Conservation (phyloP, 2,329 filamentous ascomycete species). For the Elsinoe arachidis region DNA sequence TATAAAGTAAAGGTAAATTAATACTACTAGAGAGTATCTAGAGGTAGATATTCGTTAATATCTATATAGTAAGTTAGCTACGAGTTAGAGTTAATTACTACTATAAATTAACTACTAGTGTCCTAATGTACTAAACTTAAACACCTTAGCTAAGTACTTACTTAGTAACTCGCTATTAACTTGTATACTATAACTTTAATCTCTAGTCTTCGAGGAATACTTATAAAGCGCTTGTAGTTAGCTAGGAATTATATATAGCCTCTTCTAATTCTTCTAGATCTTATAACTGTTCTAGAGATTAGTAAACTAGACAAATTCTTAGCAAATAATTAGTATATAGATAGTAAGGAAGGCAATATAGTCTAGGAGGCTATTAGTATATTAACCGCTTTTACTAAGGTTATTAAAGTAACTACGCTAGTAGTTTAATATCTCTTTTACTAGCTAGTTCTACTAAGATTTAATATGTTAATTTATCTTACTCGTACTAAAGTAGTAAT, state of each 20-base stretch:
- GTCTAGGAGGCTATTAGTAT: too few species aligned
- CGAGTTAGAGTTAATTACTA: not conserved
- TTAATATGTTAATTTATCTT: not conserved
- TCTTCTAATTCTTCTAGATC: not conserved
- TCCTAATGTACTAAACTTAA: not conserved
- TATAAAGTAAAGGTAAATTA: not conserved
- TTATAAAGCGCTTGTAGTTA: not conserved
- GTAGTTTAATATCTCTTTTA: too few species aligned
- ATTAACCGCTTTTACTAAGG: too few species aligned
- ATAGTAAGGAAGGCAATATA: too few species aligned
- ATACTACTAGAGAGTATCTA: not conserved
- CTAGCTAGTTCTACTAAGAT: not conserved
- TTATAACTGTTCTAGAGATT: not conserved
- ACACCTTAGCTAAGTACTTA: not conserved
- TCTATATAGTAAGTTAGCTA: not conserved
- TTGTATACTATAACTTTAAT: not conserved
- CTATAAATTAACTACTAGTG: not conserved
- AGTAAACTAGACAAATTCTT: not conserved
- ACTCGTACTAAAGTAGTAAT: not conserved
- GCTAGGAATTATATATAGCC: too few species aligned
- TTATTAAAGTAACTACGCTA: too few species aligned
- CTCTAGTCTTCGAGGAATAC: not conserved
- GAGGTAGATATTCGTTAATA: not conserved
- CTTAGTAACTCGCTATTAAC: not conserved
- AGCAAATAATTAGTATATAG: not conserved